These are phyloP conservation scores for Begonia loranthoides DNA, from an alignment of 306 rosid genomes.

Conservation along the genomic window DNA sequence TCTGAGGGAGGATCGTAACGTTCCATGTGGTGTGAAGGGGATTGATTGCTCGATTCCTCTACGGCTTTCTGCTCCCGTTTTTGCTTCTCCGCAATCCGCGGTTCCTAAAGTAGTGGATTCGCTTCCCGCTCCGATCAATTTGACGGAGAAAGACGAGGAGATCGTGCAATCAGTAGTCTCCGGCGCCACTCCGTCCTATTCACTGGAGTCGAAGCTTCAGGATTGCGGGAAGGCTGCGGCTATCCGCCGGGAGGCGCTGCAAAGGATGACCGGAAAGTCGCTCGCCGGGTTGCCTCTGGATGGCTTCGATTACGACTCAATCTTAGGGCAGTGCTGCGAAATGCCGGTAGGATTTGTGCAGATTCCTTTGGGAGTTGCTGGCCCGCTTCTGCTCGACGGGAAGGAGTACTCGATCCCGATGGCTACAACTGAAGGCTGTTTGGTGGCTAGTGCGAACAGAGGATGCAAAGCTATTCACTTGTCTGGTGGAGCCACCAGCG, in stretches of 20 bases:
- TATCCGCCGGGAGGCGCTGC: slow-evolving; percentile 51
- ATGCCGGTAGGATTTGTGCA: slow-evolving; percentile 80
- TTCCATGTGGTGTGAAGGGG: slow-evolving; percentile 25
- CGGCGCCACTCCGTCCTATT: slow-evolving; percentile 51
- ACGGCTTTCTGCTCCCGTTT: slow-evolving; percentile 1
- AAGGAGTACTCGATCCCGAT: slow-evolving; percentile 60
- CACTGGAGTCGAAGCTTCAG: slow-evolving; percentile 51
- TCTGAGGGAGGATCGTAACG: slow-evolving; percentile 29
- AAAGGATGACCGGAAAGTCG: slow-evolving; percentile 38
- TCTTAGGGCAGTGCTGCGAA: slow-evolving; percentile 89
- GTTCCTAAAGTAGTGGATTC: slow-evolving; percentile 14
- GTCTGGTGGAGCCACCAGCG: slow-evolving; percentile 68
- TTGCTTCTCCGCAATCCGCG: slow-evolving; percentile 12
- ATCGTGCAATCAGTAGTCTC: slow-evolving; percentile 36
- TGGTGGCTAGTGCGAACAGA: slow-evolving; percentile 80
- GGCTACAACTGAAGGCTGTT: slow-evolving; percentile 89
- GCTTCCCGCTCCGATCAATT: not conserved
- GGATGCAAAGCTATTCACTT: slow-evolving; percentile 74
- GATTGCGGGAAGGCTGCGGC: slow-evolving; percentile 59
- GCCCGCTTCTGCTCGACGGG: slow-evolving; percentile 66
- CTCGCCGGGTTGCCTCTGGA: slow-evolving; percentile 49
- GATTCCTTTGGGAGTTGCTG: slow-evolving; percentile 86
- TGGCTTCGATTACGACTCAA: slow-evolving; percentile 62
- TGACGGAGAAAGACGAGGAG: slow-evolving; percentile 39
- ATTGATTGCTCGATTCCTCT: slow-evolving; percentile 25